phyloP scores from a whole-genome alignment of 2,329 filamentous ascomycete species.

The Monosporascus sp. region DNA sequence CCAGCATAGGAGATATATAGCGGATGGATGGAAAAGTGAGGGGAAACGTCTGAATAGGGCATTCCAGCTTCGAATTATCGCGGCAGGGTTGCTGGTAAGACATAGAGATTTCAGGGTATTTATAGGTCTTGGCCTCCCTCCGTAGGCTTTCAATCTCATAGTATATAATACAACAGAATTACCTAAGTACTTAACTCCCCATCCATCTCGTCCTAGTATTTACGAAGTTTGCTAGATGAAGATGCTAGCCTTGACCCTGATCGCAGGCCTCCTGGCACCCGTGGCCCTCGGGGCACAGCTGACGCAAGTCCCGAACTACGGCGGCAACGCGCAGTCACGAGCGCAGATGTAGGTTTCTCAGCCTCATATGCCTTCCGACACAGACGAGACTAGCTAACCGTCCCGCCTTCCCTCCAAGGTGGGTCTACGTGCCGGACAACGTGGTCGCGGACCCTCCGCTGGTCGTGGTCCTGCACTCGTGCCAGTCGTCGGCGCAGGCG shows the following conservation, averaged over 20 bases:
- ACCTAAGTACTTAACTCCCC: too few relatives aligned
- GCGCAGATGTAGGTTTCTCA: conserved; percentile 27
- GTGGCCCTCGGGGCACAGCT: conserved; percentile 24
- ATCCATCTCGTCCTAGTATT: neutral
- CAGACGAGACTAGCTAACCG: neutral
- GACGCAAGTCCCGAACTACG: conserved; percentile 29
- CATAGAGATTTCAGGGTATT: too few relatives aligned
- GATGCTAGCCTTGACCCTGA: conserved; percentile 18
- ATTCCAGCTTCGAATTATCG: too few relatives aligned
- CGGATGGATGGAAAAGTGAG: too few relatives aligned
- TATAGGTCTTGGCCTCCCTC: too few relatives aligned
- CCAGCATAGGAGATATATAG: too few relatives aligned
- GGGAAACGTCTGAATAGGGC: too few relatives aligned
- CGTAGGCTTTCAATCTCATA: too few relatives aligned
- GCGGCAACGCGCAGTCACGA: conserved; percentile 31
- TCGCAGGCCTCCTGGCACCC: conserved; percentile 17
- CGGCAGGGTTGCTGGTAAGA: too few relatives aligned
- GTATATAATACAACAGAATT: too few relatives aligned
- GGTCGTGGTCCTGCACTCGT: conserved; percentile 34
- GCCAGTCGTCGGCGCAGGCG: conserved; percentile 30
- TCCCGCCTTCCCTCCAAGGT: conserved; percentile 15
- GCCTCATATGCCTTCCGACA: neutral
- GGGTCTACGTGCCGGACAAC: conserved; percentile 32
- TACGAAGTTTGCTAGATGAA: neutral
- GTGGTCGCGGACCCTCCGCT: conserved; percentile 29